phyloP scores from a whole-genome alignment of 163 green algal species.

The Chlamydomonas reinhardtii region DNA sequence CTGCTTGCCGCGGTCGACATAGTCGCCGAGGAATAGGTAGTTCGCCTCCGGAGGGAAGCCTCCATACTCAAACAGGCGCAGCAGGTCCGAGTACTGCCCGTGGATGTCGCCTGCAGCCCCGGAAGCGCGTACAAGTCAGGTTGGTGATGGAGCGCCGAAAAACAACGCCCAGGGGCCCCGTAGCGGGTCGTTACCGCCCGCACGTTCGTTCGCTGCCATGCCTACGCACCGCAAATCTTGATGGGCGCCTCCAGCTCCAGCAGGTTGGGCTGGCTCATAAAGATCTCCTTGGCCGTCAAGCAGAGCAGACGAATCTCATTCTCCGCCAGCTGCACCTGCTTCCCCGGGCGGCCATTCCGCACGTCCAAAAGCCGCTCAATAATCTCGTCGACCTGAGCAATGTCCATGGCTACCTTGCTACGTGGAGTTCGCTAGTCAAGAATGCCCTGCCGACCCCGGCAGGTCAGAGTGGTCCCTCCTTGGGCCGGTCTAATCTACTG shows the following conservation, averaged over 20 bases:
- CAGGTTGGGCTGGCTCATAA: slow-evolving; percentile 97
- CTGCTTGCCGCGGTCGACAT: slow-evolving; percentile 99
- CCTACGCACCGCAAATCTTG: slow-evolving; percentile 94
- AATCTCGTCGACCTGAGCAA: slow-evolving; percentile 92
- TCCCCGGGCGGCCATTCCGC: slow-evolving; percentile 90
- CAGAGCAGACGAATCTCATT: slow-evolving; percentile 96
- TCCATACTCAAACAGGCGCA: slow-evolving; percentile 99
- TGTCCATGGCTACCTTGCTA: slow-evolving; percentile 57
- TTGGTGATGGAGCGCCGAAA: background rate
- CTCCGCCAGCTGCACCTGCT: slow-evolving; percentile 96
- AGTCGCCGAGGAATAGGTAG: slow-evolving; percentile 99
- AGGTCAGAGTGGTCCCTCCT: background rate
- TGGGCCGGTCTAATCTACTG: slow-evolving; percentile 31
- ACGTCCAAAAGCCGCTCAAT: slow-evolving; percentile 96
- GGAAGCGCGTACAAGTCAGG: background rate
- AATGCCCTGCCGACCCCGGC: background rate
- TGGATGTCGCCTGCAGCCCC: slow-evolving; percentile 95
- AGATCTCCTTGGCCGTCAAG: slow-evolving; percentile 95
- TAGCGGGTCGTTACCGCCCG: no score
- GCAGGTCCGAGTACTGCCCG: slow-evolving; percentile 97
- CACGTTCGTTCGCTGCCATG: no score
- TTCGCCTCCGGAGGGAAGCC: slow-evolving; percentile 99
- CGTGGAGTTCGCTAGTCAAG: background rate
- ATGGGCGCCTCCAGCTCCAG: slow-evolving; percentile 98
- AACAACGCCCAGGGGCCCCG: background rate